phyloP scores from a whole-genome alignment of 768 basidiomycete genomes.

The Rhodotorula graminis region DNA sequence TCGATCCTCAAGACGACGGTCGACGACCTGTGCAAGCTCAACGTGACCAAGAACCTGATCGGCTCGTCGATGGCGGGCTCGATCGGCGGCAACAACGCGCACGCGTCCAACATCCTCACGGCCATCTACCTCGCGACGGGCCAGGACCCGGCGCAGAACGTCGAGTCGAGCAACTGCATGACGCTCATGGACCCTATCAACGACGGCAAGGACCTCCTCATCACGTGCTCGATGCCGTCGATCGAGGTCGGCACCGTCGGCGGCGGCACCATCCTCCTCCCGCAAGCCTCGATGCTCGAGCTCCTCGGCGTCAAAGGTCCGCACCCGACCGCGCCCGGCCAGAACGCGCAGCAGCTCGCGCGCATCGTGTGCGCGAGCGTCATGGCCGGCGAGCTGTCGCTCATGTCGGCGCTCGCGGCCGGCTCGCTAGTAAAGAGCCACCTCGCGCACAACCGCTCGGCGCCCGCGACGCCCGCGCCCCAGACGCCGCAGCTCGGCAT shows the following conservation, averaged over 20 bases:
- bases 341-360: constrained; percentile 83
- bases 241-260: constrained; percentile 98
- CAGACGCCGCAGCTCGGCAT: neutral
- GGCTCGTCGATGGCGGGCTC: constrained; percentile 97
- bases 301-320: constrained; percentile 91
- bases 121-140: constrained; percentile 94
- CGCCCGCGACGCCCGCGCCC: constrained; percentile 2
- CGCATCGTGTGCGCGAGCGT: constrained; percentile 84
- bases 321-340: constrained; percentile 76
- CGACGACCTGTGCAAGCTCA: constrained; percentile 77
- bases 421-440: constrained; percentile 74
- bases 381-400: constrained; percentile 93
- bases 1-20: constrained; percentile 93
- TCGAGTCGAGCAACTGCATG: constrained; percentile 97
- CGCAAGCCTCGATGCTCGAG: constrained; percentile 83
- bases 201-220: constrained; percentile 78
- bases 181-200: constrained; percentile 97
- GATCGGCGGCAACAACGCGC: constrained; percentile 98
- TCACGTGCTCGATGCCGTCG: constrained; percentile 96
- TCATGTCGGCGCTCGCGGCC: constrained; percentile 86
- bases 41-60: constrained; percentile 93
- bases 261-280: constrained; percentile 84
- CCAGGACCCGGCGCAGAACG: constrained; percentile 98
- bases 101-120: constrained; percentile 94
- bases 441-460: constrained; percentile 72